These are phyloP conservation scores for Sphagnum contortum DNA, from an alignment of 225 moss, liverwort and hornwort genomes.

Conservation along the genomic window DNA sequence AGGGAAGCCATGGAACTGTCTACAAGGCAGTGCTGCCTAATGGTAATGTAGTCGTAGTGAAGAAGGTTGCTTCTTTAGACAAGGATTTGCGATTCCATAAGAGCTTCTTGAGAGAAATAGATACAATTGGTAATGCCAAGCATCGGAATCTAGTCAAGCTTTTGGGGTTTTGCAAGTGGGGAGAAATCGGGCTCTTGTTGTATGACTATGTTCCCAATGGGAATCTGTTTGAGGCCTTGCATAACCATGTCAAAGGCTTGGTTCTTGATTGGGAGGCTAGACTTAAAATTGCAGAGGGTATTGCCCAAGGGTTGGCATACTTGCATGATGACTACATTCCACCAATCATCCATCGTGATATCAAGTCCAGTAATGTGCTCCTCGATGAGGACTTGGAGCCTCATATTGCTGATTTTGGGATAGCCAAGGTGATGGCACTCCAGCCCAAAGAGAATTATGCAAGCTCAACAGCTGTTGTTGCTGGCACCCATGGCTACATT, in stretches of 20 bases:
- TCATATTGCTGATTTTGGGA: conserved; percentile 11
- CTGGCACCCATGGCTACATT: conserved; percentile 10
- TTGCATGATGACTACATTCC: conserved; percentile 24
- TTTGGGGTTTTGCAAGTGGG: conserved; percentile 10
- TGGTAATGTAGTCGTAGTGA: not conserved
- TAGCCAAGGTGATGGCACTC: conserved; percentile 10
- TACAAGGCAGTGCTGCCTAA: conserved; percentile 1
- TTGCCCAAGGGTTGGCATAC: conserved; percentile 17
- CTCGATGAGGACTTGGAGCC: conserved; percentile 15
- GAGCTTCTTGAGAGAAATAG: conserved; percentile 6
- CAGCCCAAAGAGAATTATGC: not conserved
- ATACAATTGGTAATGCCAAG: conserved; percentile 10
- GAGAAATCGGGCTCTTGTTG: conserved; percentile 1
- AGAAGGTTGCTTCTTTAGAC: not conserved
- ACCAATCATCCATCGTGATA: conserved; percentile 18
- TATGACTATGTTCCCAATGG: conserved; percentile 13
- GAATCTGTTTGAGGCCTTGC: conserved; percentile 5
- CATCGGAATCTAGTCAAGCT: conserved; percentile 10
- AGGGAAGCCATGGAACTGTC: conserved; percentile 8
- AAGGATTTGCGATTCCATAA: conserved; percentile 1
- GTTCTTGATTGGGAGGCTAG: conserved; percentile 13
- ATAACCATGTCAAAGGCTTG: conserved; percentile 2
- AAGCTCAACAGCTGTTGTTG: conserved; percentile 2
- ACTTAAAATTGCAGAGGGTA: conserved; percentile 2
- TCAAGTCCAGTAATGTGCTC: conserved; percentile 30